Percentiles rank a stretch among this genome's conserved stretches.
Evolutionary conservation across 495 filamentous ascomycete species (phyloP).

Genomic region (Letharia lupina): DNA sequence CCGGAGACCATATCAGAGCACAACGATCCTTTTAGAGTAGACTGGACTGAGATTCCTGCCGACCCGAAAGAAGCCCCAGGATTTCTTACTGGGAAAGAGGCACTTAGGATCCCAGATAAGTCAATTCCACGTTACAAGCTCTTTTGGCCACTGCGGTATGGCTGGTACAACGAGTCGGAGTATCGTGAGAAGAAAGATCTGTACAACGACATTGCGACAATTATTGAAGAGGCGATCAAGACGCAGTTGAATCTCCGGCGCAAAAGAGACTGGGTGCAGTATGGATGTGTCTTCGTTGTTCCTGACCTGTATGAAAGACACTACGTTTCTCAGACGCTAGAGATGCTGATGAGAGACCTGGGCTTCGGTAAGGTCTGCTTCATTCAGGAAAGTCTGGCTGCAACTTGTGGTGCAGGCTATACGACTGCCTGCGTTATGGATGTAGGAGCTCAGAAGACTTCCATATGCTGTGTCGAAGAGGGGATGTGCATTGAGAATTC

Average conservation of each 20-base stretch:
- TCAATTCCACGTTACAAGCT: conserved; percentile 87
- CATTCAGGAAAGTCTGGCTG: conserved; percentile 90
- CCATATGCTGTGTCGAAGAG: conserved; percentile 94
- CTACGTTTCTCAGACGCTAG: conserved; percentile 75
- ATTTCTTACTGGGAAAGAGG: conserved; percentile 72
- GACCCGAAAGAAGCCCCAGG: conserved; percentile 52
- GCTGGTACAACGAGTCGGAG: conserved; percentile 83
- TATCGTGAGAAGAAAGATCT: conserved; percentile 68
- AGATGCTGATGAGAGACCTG: conserved; percentile 79
- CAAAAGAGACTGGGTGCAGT: conserved; percentile 75
- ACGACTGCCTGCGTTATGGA: conserved; percentile 91
- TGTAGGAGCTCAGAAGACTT: conserved; percentile 95
- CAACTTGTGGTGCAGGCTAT: conserved; percentile 92
- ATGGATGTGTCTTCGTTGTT: conserved; percentile 89
- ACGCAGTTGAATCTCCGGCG: conserved; percentile 68
- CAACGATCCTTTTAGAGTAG: conserved; percentile 84
- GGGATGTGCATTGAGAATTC: conserved; percentile 92
- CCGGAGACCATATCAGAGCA: conserved; percentile 85
- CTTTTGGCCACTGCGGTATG: conserved; percentile 82
- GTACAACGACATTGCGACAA: conserved; percentile 73
- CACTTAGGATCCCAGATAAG: conserved; percentile 75
- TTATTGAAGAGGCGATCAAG: conserved; percentile 79
- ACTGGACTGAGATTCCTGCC: conserved; percentile 81
- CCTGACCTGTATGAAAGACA: conserved; percentile 93
- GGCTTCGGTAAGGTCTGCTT: conserved; percentile 82